phyloP scores from a whole-genome alignment of 2,329 filamentous ascomycete genomes.

The Amylocarpus encephaloides region DNA sequence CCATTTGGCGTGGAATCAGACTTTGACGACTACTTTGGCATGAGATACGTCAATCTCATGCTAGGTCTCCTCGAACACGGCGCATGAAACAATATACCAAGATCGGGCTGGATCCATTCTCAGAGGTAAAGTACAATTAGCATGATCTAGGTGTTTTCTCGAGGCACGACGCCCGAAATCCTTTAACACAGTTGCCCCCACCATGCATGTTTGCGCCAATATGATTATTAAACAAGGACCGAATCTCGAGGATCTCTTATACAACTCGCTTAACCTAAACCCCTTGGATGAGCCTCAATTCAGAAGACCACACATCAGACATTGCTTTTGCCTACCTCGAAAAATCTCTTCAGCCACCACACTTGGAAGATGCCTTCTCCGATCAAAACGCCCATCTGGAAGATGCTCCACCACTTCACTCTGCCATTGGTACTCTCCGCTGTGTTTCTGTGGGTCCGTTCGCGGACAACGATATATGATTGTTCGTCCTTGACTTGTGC shows the following conservation, averaged over 20 bases:
- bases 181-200: conserved; percentile 8
- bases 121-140: conserved; percentile 13
- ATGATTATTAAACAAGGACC: conserved; percentile 12
- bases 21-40: no score
- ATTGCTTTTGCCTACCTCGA: conserved; percentile 56
- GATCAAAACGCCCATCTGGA: conserved; percentile 82
- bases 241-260: conserved; percentile 30
- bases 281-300: conserved; percentile 26
- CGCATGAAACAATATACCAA: no score
- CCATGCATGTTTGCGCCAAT: conserved; percentile 22
- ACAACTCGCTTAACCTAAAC: conserved; percentile 57
- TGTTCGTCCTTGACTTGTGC: conserved; percentile 96
- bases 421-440: conserved; percentile 96
- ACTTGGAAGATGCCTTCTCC: conserved; percentile 97
- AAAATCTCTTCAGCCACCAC: conserved; percentile 98
- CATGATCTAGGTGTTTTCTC: neutral
- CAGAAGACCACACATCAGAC: conserved; percentile 28
- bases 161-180: conserved; percentile 9
- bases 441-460: conserved; percentile 95
- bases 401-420: conserved; percentile 99
- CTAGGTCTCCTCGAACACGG: no score
- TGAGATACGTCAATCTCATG: no score
- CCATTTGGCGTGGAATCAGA: no score
- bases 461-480: conserved; percentile 89
- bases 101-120: neutral